Evolutionary conservation across 1,139 yeast species (phyloP).

Genomic region (Nadsonia commutata): DNA sequence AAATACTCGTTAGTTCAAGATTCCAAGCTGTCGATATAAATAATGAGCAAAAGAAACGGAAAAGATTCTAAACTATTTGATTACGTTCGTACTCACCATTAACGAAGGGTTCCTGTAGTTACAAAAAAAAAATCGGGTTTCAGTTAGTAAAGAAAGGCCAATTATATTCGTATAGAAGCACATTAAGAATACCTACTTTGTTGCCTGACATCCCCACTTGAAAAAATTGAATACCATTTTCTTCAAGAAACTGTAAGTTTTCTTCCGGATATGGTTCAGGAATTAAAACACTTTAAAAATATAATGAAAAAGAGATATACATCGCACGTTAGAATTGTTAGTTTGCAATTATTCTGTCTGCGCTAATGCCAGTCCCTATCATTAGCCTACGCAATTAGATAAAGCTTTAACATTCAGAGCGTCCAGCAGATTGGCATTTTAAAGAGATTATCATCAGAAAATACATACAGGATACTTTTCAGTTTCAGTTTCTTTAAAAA

Average conservation of each 20-base stretch:
- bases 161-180: slow-evolving; percentile 1
- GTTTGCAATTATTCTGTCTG: too few relatives aligned
- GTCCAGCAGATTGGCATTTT: neutral
- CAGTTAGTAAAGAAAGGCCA: neutral
- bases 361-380: too few relatives aligned
- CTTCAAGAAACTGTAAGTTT: slow-evolving; percentile 46
- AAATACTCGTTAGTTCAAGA: too few relatives aligned
- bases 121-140: neutral
- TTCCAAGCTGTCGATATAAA: too few relatives aligned
- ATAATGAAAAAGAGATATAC: too few relatives aligned
- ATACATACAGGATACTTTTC: slow-evolving; percentile 45
- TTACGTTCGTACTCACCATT: neutral
- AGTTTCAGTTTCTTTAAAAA: slow-evolving; percentile 49
- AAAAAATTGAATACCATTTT: slow-evolving; percentile 50
- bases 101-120: neutral
- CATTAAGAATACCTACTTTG: slow-evolving; percentile 82
- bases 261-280: slow-evolving; percentile 86
- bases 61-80: too few relatives aligned
- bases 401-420: too few relatives aligned
- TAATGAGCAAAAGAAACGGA: too few relatives aligned
- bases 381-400: too few relatives aligned
- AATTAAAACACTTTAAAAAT: slow-evolving; percentile 39
- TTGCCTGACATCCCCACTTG: slow-evolving; percentile 93
- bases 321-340: too few relatives aligned
- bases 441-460: neutral